Evolutionary conservation across 2,329 filamentous ascomycete genomes (phyloP).

Genomic region (Calonectria honghensis): DNA sequence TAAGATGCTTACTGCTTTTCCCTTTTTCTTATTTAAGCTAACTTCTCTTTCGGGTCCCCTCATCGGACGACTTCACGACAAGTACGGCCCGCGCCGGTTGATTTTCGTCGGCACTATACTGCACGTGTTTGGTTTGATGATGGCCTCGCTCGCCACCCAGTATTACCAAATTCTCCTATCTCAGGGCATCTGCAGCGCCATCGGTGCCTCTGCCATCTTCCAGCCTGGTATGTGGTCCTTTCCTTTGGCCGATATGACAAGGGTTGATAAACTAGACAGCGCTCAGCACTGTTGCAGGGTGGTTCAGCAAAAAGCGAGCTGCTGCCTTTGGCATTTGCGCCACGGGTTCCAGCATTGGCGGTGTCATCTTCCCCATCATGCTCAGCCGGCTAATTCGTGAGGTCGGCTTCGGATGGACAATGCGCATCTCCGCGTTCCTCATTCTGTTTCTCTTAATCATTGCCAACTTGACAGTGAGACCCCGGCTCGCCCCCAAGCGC

Average conservation of each 20-base stretch:
- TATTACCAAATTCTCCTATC: constrained; percentile 65
- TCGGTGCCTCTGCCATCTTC: constrained; percentile 59
- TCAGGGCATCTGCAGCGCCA: constrained; percentile 61
- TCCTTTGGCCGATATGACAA: neutral
- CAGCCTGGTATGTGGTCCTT: constrained; percentile 52
- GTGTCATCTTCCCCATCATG: constrained; percentile 65
- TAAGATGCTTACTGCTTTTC: neutral
- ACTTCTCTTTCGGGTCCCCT: constrained; percentile 67
- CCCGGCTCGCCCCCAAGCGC: constrained; percentile 50
- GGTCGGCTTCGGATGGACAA: constrained; percentile 64
- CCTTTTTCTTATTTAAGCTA: neutral
- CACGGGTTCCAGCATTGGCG: constrained; percentile 61
- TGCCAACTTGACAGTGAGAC: constrained; percentile 57
- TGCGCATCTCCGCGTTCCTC: constrained; percentile 63
- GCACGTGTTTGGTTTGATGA: constrained; percentile 78
- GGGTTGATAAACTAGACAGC: constrained; percentile 39
- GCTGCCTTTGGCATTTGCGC: constrained; percentile 61
- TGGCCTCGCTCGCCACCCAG: constrained; percentile 69
- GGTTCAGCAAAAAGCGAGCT: constrained; percentile 59
- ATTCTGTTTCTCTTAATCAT: constrained; percentile 59
- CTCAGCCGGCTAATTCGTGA: constrained; percentile 58
- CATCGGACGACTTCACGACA: constrained; percentile 77
- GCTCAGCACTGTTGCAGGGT: constrained; percentile 57
- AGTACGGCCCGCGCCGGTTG: constrained; percentile 76
- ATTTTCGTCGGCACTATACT: constrained; percentile 71